Conservation (phyloP, 2,329 filamentous ascomycete genomes). For the Dothiorella sarmentorum region DNA sequence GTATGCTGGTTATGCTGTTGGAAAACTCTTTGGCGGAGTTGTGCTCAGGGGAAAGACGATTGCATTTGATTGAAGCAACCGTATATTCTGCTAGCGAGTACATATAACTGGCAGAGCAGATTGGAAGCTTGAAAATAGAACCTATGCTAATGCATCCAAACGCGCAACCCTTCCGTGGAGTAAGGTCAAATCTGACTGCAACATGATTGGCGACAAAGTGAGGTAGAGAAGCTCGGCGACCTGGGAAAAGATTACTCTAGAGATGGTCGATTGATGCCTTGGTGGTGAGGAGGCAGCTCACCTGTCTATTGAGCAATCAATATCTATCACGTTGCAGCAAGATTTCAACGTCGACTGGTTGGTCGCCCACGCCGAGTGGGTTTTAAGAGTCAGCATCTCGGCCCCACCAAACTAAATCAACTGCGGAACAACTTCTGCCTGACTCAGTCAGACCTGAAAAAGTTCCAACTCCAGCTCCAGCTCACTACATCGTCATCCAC, state of each 20-base stretch:
- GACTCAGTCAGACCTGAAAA: conserved; percentile 9
- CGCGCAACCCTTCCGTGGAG: too few relatives aligned
- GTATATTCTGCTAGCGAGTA: neutral
- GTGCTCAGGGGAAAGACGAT: conserved; percentile 46
- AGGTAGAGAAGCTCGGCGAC: neutral
- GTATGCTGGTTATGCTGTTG: conserved; percentile 73
- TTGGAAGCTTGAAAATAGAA: too few relatives aligned
- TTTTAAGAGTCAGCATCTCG: conserved; percentile 2
- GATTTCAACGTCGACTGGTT: neutral
- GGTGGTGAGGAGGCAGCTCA: neutral
- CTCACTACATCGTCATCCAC: conserved; percentile 9
- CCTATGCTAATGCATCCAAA: too few relatives aligned
- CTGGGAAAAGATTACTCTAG: neutral
- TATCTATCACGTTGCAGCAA: neutral
- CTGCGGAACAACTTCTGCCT: neutral
- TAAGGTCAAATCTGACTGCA: too few relatives aligned
- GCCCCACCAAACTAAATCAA: neutral
- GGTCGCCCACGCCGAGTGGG: conserved; percentile 12
- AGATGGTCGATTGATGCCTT: neutral
- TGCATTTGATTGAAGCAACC: conserved; percentile 35
- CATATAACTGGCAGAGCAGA: neutral
- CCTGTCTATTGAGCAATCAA: neutral
- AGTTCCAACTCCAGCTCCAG: neutral
- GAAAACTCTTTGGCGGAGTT: conserved; percentile 58
- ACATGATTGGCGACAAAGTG: too few relatives aligned